These are phyloP conservation scores for Didymella glomerata DNA, from an alignment of 2,329 filamentous ascomycete species.

Conservation along the genomic window DNA sequence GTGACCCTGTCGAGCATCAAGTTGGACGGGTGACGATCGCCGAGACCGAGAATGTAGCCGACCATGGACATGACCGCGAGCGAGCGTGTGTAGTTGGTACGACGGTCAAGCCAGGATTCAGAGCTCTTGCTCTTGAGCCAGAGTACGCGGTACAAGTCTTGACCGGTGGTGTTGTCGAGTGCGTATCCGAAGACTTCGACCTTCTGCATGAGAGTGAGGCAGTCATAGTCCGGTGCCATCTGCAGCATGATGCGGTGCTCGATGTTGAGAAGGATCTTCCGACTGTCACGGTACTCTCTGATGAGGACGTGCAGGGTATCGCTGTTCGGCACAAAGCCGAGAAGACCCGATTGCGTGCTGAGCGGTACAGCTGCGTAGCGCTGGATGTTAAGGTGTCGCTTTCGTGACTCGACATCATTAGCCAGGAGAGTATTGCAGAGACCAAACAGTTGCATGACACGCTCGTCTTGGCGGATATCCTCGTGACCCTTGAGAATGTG, in stretches of 20 bases:
- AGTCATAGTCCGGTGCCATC: conserved; percentile 99
- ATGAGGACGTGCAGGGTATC: conserved; percentile 97
- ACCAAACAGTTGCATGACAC: conserved; percentile 99
- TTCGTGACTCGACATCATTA: conserved; percentile 95
- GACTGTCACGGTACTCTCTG: conserved; percentile 93
- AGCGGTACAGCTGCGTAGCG: conserved; percentile 96
- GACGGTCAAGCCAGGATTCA: conserved; percentile 94
- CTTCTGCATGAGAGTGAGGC: conserved; percentile 99
- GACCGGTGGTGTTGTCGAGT: conserved; percentile 97
- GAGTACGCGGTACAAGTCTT: conserved; percentile 95
- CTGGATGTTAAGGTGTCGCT: conserved; percentile 95
- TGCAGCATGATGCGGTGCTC: conserved; percentile 99
- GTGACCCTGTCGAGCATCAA: conserved; percentile 96
- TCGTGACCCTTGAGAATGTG: conserved; percentile 98
- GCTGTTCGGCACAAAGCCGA: conserved; percentile 97
- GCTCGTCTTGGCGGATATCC: conserved; percentile 97
- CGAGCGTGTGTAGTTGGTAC: conserved; percentile 98
- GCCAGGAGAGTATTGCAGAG: conserved; percentile 94
- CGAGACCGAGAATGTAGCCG: conserved; percentile 97
- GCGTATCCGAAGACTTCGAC: conserved; percentile 99
- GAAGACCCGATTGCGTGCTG: conserved; percentile 92
- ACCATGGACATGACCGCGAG: conserved; percentile 99
- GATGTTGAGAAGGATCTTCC: conserved; percentile 98
- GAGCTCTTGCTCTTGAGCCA: conserved; percentile 99
- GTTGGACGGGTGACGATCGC: conserved; percentile 97